These are phyloP conservation scores for Buddleja alternifolia DNA, from an alignment of 257 asterid species.

Conservation along the genomic window DNA sequence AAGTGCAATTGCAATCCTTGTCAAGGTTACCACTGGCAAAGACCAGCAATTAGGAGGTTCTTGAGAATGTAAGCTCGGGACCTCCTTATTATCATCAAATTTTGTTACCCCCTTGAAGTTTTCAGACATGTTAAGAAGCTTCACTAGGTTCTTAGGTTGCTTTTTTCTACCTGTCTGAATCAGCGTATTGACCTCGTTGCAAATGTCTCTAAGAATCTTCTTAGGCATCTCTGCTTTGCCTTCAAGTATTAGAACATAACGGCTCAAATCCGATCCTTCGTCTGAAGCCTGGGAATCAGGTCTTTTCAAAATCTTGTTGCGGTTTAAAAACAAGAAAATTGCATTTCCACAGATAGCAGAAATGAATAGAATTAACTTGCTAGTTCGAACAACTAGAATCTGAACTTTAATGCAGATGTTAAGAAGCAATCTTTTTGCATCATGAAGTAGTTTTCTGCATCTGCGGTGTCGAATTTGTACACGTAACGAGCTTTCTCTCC, in stretches of 20 bases:
- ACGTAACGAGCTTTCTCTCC: constrained; percentile 43
- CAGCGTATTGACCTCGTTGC: not conserved
- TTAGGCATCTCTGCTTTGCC: constrained; percentile 12
- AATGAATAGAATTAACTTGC: constrained; percentile 31
- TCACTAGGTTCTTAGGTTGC: constrained; percentile 6
- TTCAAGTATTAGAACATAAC: constrained; percentile 27
- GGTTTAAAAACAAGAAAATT: not conserved
- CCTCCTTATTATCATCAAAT: not conserved
- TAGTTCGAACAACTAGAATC: constrained; percentile 28
- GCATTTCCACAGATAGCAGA: constrained; percentile 10
- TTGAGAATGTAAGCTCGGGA: not conserved
- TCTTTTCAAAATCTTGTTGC: too few species aligned
- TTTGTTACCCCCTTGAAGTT: constrained; percentile 21
- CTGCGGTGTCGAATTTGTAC: constrained; percentile 25
- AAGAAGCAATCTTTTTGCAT: too few species aligned
- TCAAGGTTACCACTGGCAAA: constrained; percentile 20
- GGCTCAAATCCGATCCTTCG: constrained; percentile 24
- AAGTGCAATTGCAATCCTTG: constrained; percentile 35
- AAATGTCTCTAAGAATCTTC: not conserved
- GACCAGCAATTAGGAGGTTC: constrained; percentile 19
- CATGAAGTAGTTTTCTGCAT: constrained; percentile 28
- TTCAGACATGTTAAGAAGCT: not conserved
- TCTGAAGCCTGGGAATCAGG: too few species aligned
- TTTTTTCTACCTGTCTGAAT: not conserved
- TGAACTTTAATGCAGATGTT: constrained; percentile 37